phyloP scores from a whole-genome alignment of 2,329 filamentous ascomycete genomes.

The Exophiala alcalophila region DNA sequence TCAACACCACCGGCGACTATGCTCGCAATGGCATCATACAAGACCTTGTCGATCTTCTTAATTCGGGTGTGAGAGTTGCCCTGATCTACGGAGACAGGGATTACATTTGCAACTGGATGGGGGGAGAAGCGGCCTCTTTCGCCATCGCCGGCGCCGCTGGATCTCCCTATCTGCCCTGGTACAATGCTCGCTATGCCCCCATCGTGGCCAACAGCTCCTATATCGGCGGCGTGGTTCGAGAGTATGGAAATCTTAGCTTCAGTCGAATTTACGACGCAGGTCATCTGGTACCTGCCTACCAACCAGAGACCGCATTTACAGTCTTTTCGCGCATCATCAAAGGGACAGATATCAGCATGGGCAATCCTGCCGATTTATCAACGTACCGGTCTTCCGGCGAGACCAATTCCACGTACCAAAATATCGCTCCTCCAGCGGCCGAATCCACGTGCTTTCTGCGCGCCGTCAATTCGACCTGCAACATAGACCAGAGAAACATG shows the following conservation, averaged over 20 bases:
- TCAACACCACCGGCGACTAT: conserved; percentile 31
- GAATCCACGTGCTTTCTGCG: conserved; percentile 61
- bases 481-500: conserved; percentile 48
- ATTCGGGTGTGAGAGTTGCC: conserved; percentile 44
- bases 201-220: conserved; percentile 50
- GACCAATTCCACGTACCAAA: conserved; percentile 56
- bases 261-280: conserved; percentile 52
- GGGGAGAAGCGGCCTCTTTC: conserved; percentile 48
- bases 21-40: conserved; percentile 31
- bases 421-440: conserved; percentile 50
- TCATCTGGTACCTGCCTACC: conserved; percentile 52
- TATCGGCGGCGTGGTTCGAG: conserved; percentile 47
- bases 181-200: conserved; percentile 47
- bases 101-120: conserved; percentile 42
- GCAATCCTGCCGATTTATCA: conserved; percentile 50
- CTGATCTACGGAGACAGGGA: conserved; percentile 43
- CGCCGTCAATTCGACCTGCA: conserved; percentile 52
- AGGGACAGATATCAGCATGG: conserved; percentile 50
- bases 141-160: conserved; percentile 38
- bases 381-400: conserved; percentile 58
- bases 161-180: conserved; percentile 27
- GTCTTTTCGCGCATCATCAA: conserved; percentile 54
- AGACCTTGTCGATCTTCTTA: conserved; percentile 34
- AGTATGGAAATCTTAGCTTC: conserved; percentile 44
- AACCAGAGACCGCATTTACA: conserved; percentile 52